Evolutionary conservation across 2,329 filamentous ascomycete genomes (phyloP), one percentile per base, ranked within the genome.

Genomic region (Stylonectria norvegica): DNA sequence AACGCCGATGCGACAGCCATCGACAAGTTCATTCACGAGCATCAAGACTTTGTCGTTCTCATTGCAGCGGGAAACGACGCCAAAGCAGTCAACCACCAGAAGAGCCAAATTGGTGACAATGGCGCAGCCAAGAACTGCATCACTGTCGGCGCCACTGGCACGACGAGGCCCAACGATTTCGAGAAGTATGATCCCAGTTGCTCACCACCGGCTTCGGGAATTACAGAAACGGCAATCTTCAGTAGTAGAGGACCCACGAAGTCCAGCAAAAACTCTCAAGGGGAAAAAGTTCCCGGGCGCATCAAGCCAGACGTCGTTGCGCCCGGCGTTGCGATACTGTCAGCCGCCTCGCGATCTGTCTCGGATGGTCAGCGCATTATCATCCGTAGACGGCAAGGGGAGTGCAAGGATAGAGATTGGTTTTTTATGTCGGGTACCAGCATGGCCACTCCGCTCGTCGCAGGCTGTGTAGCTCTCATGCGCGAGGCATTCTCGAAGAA

Each of bases 271-370:
- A n/a, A n/a, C n/a, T n/a, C n/a, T n/a, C n/a, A n/a, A n/a, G n/a
- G n/a, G n/a, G n/a, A n/a, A n/a, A n/a, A n/a, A n/a, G 22, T 20
- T 17, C 14, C 18, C n/a, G 31, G 40, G 4, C 30, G 25, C 16
- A 30, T 39, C 12, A 43, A 43, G 19, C 40, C 40, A 12, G 40
- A 43, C 9, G 30, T 43, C 10, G 23, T 43, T 5, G 40, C 40
- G 5, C 31, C 40, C 14, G 40, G 40, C 0, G 22, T 33, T 15
- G 16, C 17, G 10, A 35, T 43, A 10, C 31, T 38, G 14, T 39
- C 40, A 3, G 36, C 40, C 2, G 36, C n/a, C n/a, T n/a, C n/a
- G n/a, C n/a, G n/a, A n/a, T n/a, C n/a, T n/a, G n/a, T n/a, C n/a
- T n/a, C n/a, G 12, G 22, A 25, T 25, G 8, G 22, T 25, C 22